phyloP scores from a whole-genome alignment of 345 rosid genomes.

The Gynandropsis gynandra region DNA sequence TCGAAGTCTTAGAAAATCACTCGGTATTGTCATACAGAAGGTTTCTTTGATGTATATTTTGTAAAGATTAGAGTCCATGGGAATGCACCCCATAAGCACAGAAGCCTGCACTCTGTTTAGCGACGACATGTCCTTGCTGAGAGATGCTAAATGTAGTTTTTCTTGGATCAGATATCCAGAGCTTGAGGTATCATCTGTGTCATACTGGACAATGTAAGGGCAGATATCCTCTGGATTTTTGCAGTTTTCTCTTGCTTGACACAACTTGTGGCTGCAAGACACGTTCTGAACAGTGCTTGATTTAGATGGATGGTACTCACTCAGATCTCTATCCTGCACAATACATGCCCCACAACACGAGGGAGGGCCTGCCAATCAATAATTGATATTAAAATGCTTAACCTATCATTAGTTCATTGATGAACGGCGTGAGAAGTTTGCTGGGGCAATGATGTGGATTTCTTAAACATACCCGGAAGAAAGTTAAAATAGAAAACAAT shows the following conservation, averaged over 20 bases:
- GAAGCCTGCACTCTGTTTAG: slow-evolving; percentile 46
- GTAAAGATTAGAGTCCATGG: no score
- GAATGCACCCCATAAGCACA: slow-evolving; percentile 51
- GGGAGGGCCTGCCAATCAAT: slow-evolving; percentile 89
- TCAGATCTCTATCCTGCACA: slow-evolving; percentile 78
- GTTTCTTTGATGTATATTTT: no score
- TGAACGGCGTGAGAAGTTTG: background rate
- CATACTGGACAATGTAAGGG: slow-evolving; percentile 44
- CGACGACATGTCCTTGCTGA: slow-evolving; percentile 20
- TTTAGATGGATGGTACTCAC: slow-evolving; percentile 49
- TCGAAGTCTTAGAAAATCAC: background rate
- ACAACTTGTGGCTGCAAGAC: slow-evolving; percentile 51
- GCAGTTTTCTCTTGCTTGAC: slow-evolving; percentile 43
- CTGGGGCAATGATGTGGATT: no score
- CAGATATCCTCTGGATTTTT: slow-evolving; percentile 48
- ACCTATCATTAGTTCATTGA: slow-evolving; percentile 30
- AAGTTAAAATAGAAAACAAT: no score
- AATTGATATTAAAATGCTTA: slow-evolving; percentile 62
- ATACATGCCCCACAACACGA: slow-evolving; percentile 66
- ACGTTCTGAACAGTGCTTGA: slow-evolving; percentile 56
- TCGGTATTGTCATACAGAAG: no score
- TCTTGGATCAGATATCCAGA: slow-evolving; percentile 63
- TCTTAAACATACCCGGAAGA: no score
- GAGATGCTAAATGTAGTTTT: slow-evolving; percentile 42
- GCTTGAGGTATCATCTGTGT: slow-evolving; percentile 51